phyloP scores from a whole-genome alignment of 495 filamentous ascomycete genomes.

The Podospora conica region DNA sequence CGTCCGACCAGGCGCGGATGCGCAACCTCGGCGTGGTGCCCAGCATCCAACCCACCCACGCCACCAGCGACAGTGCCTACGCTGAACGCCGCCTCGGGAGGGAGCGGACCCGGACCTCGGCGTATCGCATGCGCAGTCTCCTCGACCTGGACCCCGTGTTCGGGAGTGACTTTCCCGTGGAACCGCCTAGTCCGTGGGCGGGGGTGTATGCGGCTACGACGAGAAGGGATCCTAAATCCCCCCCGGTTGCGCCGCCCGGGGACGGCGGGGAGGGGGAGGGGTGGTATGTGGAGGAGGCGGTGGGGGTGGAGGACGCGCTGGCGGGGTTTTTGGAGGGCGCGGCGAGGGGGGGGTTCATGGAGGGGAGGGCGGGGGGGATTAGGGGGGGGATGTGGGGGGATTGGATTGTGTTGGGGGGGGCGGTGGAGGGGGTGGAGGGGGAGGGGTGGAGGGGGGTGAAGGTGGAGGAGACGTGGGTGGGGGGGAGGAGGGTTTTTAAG shows the following conservation, averaged over 20 bases:
- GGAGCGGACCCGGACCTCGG: conserved; percentile 41
- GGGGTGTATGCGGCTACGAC: conserved; percentile 59
- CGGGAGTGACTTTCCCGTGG: conserved; percentile 61
- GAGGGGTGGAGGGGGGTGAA: conserved; percentile 43
- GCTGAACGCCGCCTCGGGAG: conserved; percentile 49
- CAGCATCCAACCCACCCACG: conserved; percentile 63
- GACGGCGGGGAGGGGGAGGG: conserved; percentile 40
- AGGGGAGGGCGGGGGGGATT: conserved; percentile 49
- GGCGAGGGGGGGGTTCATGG: conserved; percentile 44
- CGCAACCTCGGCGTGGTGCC: conserved; percentile 52
- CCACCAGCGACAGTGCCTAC: conserved; percentile 58
- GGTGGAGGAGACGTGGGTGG: conserved; percentile 61
- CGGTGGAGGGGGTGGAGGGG: conserved; percentile 28
- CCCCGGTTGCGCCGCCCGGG: conserved; percentile 42
- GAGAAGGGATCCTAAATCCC: conserved; percentile 45
- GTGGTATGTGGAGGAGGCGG: conserved; percentile 48
- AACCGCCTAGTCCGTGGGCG: conserved; percentile 53
- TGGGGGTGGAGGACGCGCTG: conserved; percentile 49
- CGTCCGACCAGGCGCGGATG: conserved; percentile 52
- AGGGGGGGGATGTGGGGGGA: conserved; percentile 50
- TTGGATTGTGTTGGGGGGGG: conserved; percentile 55
- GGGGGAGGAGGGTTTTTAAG: conserved; percentile 39
- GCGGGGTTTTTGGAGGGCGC: conserved; percentile 47
- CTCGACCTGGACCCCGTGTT: conserved; percentile 43
- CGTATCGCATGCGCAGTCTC: conserved; percentile 57